Base-by-base conservation (phyloP, 306 rosid genomes). In the Dalbergia cultrata region DNA sequence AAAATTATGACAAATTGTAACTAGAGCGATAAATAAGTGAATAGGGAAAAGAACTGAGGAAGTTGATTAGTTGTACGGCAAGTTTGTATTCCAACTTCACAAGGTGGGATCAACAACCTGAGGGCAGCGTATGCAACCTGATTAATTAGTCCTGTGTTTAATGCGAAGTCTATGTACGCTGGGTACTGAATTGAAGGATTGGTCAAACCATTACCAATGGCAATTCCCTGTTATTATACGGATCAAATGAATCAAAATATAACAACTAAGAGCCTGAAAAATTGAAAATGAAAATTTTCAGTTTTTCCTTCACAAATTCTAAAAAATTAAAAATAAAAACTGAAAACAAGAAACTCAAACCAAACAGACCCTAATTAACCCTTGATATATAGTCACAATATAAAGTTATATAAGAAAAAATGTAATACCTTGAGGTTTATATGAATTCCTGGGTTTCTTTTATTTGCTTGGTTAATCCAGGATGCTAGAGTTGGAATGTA, bases 401-500 rank as follows among this genome's bases (percentile, higher is more conserved):
- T 26, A 26, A 26, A 26, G 31, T 41, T 70, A 53, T 70, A 4
- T 58, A 9, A 76, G 64, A 72, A 56, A 35, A 10, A 56, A 22
- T 66, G 67, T 21, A 16, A 52, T 16, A 70, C 97, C 98, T 92
- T 92, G 33, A 94, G 88, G 76, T 94, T 94, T 34, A 94, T 88
- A 47, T 53, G 82, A 64, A 81, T 73, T 57, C 97, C 97, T 83
- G 87, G 69, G 26, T 90, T 90, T 35, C 69, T 85, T 75, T 87
- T 91, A 84, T 94, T 92, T 88, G 91, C 97, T 79, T 81, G 75
- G 72, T 91, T 90, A 83, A 94, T 76, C 19, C 97, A 73, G 10
- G 93, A 72, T 37, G 97, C 98, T 66, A 94, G 75, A 39, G 98
- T 97, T 0, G 97, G 98, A 87, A 94, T 76, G 82, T 94, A 94